phyloP scores from a whole-genome alignment of 192 early-diverging fungal species.

The Umbelopsis ramanniana region DNA sequence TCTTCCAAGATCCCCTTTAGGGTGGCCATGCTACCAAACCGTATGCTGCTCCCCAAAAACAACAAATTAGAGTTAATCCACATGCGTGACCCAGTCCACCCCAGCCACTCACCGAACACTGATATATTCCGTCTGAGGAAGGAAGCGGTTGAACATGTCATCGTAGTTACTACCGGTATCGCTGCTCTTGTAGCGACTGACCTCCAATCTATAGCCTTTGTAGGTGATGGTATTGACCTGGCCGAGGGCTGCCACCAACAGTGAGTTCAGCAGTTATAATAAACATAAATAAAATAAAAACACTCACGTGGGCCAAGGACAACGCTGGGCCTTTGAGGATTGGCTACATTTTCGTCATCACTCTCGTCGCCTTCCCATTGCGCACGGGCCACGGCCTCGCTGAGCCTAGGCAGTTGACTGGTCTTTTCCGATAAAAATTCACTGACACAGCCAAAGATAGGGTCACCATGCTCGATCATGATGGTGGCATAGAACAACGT shows the following conservation, averaged over 20 bases:
- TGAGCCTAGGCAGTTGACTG: background rate
- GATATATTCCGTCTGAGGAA: conserved; percentile 21
- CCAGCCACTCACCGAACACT: background rate
- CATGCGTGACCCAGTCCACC: background rate
- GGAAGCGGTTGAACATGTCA: background rate
- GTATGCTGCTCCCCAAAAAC: background rate
- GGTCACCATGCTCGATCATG: conserved; percentile 17
- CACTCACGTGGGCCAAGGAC: conserved; percentile 29
- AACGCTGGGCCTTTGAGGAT: conserved; percentile 14
- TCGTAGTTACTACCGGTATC: background rate
- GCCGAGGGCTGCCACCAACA: background rate
- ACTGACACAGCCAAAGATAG: conserved; percentile 6
- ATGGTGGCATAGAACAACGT: conserved; percentile 27
- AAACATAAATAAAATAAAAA: background rate
- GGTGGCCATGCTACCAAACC: background rate
- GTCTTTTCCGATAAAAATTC: conserved; percentile 8
- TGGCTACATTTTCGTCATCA: background rate
- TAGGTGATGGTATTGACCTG: conserved; percentile 15
- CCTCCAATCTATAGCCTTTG: conserved; percentile 24
- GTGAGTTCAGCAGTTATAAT: background rate
- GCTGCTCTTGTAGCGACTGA: background rate
- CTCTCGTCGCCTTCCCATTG: background rate
- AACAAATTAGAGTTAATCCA: background rate
- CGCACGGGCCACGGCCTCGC: conserved; percentile 17
- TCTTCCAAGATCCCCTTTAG: conserved; percentile 29